Base-by-base conservation (phyloP, 169 alveolate genomes). In the Eimeria maxima region DNA sequence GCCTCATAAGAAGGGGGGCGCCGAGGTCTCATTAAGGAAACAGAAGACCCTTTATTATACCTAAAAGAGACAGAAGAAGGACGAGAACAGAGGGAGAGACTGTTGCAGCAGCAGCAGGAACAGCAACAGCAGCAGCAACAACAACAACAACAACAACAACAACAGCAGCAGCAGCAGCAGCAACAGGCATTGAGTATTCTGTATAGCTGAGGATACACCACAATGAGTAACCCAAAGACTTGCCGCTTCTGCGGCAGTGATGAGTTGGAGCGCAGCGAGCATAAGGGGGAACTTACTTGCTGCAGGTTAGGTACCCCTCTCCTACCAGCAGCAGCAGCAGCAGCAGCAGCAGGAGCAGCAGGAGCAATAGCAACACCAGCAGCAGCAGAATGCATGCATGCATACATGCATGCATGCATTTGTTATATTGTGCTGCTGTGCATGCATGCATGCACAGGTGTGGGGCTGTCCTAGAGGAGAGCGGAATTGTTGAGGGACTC, bases 201-300 rank as follows among this genome's bases (percentile, higher is more conserved):
- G 44, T 33, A 16, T 45, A 16, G 2, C 22, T 76, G 27, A 18
- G 38, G 38, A 69, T 11, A 10, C 14, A 10, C 42, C 47, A 83
- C 5, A 83, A 86, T 86, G 93, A 50, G 63, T 38, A 4, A 18
- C 63, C 6, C 81, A 2, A 20, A 8, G 74, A 47, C 86, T 57
- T 96, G 97, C 88, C 81, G 92, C 55, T 55, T 55, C 18, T 96
- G 97, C 74, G 97, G 97, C 71, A 69, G 97, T 71, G 63, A 81
- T 27, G 97, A 96, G 50, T 24, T 91, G 14, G 96, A 87, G 73
- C n/a, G 69, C 33, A 69, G 67, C 73, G 97, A 96, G 20, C 44
- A 63, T 81, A 96, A 95, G 44, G 97, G 97, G 1, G 97, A 96
- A 24, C 65, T 86, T 20, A 84, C 89, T 27, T 96, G 97, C 90